These are phyloP conservation scores for Aspergillus brasiliensis DNA, from an alignment of 2,329 filamentous ascomycete species.

Conservation along the genomic window DNA sequence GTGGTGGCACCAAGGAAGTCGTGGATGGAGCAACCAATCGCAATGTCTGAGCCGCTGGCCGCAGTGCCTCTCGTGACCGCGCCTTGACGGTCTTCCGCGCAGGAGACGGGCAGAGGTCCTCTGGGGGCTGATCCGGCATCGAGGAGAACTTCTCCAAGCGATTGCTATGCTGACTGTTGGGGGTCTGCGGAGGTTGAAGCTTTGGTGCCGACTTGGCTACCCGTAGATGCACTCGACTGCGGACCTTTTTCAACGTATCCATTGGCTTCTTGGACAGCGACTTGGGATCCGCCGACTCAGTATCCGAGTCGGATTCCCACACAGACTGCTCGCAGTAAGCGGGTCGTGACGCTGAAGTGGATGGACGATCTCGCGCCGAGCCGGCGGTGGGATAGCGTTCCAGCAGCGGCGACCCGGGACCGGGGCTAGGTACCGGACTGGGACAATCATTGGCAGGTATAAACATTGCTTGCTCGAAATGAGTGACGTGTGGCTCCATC, in stretches of 20 bases:
- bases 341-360: slow-evolving; percentile 36
- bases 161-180: slow-evolving; percentile 18
- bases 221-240: slow-evolving; percentile 42
- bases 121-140: slow-evolving; percentile 28
- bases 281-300: slow-evolving; percentile 36
- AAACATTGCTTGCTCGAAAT: slow-evolving; percentile 44
- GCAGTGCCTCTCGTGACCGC: slow-evolving; percentile 30
- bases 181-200: slow-evolving; percentile 29
- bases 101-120: slow-evolving; percentile 20
- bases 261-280: slow-evolving; percentile 41
- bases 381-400: slow-evolving; percentile 31
- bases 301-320: slow-evolving; percentile 45
- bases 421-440: slow-evolving; percentile 39
- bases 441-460: slow-evolving; percentile 41
- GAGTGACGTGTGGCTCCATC: slow-evolving; percentile 41
- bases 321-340: slow-evolving; percentile 39
- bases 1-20: slow-evolving; percentile 33
- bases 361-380: slow-evolving; percentile 33
- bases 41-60: slow-evolving; percentile 32
- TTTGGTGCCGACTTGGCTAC: slow-evolving; percentile 41
- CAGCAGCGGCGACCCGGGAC: slow-evolving; percentile 33
- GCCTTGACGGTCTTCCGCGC: slow-evolving; percentile 21
- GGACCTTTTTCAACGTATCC: slow-evolving; percentile 44
- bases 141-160: slow-evolving; percentile 32
- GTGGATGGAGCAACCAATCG: slow-evolving; percentile 41